A percentile compares a stretch with the other conserved stretches of the same genome.
Evolutionary conservation across 2,329 filamentous ascomycete species (phyloP).

Genomic region (Penicillium psychrosexuale): DNA sequence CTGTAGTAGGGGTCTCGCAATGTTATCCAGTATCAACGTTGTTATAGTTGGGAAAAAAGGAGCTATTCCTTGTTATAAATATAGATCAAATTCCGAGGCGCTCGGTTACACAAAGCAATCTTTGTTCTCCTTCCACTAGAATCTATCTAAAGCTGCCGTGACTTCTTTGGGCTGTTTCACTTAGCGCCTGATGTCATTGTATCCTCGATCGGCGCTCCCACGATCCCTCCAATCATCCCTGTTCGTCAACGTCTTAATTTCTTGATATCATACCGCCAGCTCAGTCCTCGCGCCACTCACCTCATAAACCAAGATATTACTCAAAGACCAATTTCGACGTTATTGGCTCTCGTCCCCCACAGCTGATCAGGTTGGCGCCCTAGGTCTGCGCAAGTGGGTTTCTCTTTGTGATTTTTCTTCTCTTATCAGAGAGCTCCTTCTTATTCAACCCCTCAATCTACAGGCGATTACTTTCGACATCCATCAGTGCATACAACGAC

Average conservation of each 20-base stretch:
- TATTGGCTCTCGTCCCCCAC: conserved; percentile 10
- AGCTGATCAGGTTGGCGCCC: conserved; percentile 16
- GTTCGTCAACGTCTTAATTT: conserved; percentile 13
- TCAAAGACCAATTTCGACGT: neutral
- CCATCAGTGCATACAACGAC: neutral
- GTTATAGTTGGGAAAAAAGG: neutral
- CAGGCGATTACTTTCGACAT: neutral
- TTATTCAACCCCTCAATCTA: neutral
- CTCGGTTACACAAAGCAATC: neutral
- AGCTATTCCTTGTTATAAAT: neutral
- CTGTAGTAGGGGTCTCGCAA: neutral
- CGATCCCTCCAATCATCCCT: conserved; percentile 29
- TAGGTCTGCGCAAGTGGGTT: conserved; percentile 3
- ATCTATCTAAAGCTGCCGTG: conserved; percentile 14
- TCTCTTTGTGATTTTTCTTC: neutral
- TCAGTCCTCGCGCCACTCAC: conserved; percentile 26
- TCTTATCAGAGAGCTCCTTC: neutral
- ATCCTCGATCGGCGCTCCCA: conserved; percentile 25
- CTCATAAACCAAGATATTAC: conserved; percentile 25
- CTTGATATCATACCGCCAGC: conserved; percentile 13
- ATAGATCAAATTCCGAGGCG: neutral
- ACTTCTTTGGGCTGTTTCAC: conserved; percentile 29
- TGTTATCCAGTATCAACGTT: neutral
- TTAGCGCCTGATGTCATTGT: conserved; percentile 39
- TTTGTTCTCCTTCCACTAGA: neutral